Conservation (phyloP, 768 basidiomycete genomes). For the Fomitopsis serialis region DNA sequence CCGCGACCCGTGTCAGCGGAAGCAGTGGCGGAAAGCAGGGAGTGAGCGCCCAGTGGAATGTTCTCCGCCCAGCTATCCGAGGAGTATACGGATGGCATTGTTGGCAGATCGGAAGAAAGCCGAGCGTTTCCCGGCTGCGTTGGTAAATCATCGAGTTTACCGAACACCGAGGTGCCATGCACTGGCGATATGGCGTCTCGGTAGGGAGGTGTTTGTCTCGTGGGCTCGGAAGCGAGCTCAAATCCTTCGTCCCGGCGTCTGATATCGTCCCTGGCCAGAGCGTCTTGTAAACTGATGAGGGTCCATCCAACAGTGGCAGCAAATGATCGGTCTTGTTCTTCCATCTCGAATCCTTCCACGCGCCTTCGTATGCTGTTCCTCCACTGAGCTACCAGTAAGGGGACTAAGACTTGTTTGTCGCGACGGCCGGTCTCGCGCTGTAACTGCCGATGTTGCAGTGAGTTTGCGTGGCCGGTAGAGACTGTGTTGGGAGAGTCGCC, state of each 20-base stretch:
- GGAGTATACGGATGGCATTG: slow-evolving; percentile 4
- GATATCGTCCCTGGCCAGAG: slow-evolving; percentile 11
- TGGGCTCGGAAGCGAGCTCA: neutral
- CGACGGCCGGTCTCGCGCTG: neutral
- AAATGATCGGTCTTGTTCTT: neutral
- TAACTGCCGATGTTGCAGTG: neutral
- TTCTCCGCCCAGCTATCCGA: neutral
- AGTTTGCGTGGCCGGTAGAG: neutral
- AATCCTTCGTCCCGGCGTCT: slow-evolving; percentile 6
- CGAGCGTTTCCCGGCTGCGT: neutral
- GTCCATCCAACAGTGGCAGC: slow-evolving; percentile 4
- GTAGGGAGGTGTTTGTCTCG: neutral
- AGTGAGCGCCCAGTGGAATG: neutral
- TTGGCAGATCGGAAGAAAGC: neutral
- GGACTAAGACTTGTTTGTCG: neutral
- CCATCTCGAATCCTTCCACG: slow-evolving; percentile 17
- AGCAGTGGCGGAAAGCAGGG: neutral
- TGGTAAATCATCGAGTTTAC: neutral
- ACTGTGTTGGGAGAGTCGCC: neutral
- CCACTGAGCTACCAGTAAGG: slow-evolving; percentile 7
- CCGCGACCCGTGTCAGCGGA: neutral
- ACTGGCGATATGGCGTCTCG: neutral
- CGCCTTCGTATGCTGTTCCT: slow-evolving; percentile 12
- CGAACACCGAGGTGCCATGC: neutral
- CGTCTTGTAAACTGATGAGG: slow-evolving; percentile 10